Evolutionary conservation across 1,284 basidiomycete genomes (phyloP).

Genomic region (Exobasidium cylindrosporum): DNA sequence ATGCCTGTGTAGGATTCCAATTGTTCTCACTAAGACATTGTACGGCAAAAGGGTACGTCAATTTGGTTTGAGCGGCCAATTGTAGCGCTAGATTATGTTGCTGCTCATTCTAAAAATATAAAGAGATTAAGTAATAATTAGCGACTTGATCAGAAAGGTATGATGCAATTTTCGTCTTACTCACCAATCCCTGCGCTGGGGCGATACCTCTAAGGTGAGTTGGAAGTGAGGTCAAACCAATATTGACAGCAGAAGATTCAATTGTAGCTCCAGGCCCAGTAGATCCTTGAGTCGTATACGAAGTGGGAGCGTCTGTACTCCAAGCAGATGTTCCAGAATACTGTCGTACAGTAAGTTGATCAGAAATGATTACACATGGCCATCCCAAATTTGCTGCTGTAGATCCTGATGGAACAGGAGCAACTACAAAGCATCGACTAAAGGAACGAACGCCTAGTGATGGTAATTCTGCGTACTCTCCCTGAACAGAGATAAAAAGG

Average conservation of each 20-base stretch:
- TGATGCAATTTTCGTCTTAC: background rate
- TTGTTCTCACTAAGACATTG: slow-evolving; percentile 55
- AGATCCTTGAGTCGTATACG: slow-evolving; percentile 21
- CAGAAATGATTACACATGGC: slow-evolving; percentile 84
- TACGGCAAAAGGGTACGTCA: slow-evolving; percentile 55
- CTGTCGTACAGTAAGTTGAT: slow-evolving; percentile 76
- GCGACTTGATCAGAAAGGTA: background rate
- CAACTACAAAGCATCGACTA: slow-evolving; percentile 84
- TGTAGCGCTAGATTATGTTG: slow-evolving; percentile 54
- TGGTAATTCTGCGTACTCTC: slow-evolving; percentile 76
- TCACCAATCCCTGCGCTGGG: slow-evolving; percentile 18
- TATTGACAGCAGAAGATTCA: background rate
- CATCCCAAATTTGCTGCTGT: slow-evolving; percentile 78
- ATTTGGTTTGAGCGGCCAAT: slow-evolving; percentile 50
- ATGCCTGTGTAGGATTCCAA: slow-evolving; percentile 52
- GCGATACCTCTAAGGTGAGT: slow-evolving; percentile 27
- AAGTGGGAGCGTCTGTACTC: slow-evolving; percentile 35
- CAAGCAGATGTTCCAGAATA: slow-evolving; percentile 78
- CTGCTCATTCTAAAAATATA: slow-evolving; percentile 16
- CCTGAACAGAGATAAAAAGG: slow-evolving; percentile 81
- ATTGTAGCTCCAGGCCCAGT: background rate
- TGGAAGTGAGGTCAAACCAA: slow-evolving; percentile 15
- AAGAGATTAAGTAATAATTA: slow-evolving; percentile 25
- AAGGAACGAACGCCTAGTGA: slow-evolving; percentile 77
- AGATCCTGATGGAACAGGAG: slow-evolving; percentile 74